These are phyloP conservation scores for Monilinia fructigena DNA, from an alignment of 2,329 filamentous ascomycete species.

Conservation along the genomic window DNA sequence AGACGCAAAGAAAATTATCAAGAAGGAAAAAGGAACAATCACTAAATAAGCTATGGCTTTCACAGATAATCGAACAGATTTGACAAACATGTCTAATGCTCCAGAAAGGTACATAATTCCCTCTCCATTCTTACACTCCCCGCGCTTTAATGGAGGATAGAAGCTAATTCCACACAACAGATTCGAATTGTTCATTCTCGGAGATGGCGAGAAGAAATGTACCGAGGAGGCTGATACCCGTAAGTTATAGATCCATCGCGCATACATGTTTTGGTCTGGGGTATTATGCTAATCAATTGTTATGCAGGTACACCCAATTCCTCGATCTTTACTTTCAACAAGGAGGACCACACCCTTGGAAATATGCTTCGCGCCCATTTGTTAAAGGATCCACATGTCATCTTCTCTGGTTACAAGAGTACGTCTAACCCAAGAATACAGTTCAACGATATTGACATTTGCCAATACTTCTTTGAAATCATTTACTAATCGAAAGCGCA, in stretches of 20 bases:
- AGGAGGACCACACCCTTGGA: constrained; percentile 94
- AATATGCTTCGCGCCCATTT: constrained; percentile 87
- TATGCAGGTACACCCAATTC: constrained; percentile 80
- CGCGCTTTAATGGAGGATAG: not conserved
- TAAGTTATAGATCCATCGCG: constrained; percentile 48
- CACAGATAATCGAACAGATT: not conserved
- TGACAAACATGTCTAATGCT: constrained; percentile 24
- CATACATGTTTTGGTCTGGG: not conserved
- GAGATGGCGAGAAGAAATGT: constrained; percentile 88
- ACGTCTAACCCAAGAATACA: constrained; percentile 42
- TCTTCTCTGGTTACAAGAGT: constrained; percentile 92
- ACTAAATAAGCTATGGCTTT: constrained; percentile 8
- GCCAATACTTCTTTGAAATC: not conserved
- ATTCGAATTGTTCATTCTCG: constrained; percentile 90
- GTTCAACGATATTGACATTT: not conserved
- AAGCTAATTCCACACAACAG: constrained; percentile 47
- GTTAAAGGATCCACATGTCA: constrained; percentile 77
- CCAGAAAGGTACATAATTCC: constrained; percentile 16
- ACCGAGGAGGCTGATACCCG: constrained; percentile 85
- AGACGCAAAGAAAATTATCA: constrained; percentile 11
- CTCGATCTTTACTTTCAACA: constrained; percentile 92
- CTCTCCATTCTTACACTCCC: not conserved
- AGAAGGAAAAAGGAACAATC: constrained; percentile 12
- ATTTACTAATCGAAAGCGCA: constrained; percentile 1
- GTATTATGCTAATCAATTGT: constrained; percentile 14